Conservation (phyloP, 2,329 filamentous ascomycete genomes). For the Sporothrix euskadiensis region DNA sequence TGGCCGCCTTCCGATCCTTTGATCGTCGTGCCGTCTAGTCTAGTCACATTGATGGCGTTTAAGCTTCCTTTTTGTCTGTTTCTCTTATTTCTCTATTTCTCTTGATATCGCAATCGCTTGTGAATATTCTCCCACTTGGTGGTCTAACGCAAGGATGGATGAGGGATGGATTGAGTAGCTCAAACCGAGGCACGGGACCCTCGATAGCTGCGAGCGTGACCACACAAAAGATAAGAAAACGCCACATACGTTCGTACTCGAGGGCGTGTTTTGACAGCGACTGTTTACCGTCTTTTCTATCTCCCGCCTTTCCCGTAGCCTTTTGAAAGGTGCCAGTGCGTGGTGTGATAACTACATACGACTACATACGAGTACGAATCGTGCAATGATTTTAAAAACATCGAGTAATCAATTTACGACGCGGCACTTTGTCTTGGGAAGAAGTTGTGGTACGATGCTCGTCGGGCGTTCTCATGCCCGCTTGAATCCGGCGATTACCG, state of each 20-base stretch:
- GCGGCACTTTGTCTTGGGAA: not conserved
- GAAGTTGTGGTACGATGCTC: not conserved
- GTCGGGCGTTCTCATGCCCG: not conserved
- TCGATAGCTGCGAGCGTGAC: constrained; percentile 3
- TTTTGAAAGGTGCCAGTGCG: not conserved
- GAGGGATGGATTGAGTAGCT: not conserved
- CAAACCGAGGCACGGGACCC: not conserved
- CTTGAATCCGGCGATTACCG: not conserved
- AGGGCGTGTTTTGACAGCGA: not conserved
- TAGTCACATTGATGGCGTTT: not conserved
- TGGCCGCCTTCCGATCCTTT: not conserved
- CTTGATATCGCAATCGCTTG: not conserved
- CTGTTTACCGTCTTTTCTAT: not conserved
- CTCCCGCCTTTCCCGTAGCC: not conserved
- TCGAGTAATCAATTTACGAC: not conserved
- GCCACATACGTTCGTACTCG: not conserved
- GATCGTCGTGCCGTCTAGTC: not conserved
- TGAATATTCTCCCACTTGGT: constrained; percentile 3
- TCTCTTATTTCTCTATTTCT: not conserved
- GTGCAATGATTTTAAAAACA: not conserved
- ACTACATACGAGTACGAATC: not conserved
- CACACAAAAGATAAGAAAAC: constrained; percentile 7
- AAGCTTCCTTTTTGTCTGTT: not conserved
- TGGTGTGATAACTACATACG: not conserved
- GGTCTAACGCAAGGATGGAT: not conserved